Percentiles rank a stretch among this genome's conserved stretches.
Conservation (phyloP, 495 filamentous ascomycete species). For the Neurospora discreta region DNA sequence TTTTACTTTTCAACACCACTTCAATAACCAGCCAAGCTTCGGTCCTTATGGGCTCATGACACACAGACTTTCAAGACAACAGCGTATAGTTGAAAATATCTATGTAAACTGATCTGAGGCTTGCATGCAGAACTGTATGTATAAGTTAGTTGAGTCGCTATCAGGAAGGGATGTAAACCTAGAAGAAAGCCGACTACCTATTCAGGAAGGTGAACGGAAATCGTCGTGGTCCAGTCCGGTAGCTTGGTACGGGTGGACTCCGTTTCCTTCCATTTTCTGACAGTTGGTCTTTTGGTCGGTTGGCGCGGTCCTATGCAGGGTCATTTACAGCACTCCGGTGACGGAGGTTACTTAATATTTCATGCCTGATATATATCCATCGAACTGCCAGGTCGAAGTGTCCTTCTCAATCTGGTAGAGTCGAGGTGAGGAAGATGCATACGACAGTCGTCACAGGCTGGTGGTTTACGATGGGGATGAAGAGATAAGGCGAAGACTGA, state of each 20-base stretch:
- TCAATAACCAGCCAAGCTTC: background rate
- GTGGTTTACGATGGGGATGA: background rate
- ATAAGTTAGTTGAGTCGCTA: background rate
- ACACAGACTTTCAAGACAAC: background rate
- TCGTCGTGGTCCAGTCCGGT: background rate
- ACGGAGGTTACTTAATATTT: background rate
- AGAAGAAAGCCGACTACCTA: background rate
- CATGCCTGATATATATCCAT: background rate
- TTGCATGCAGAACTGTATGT: background rate
- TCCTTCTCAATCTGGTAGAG: background rate
- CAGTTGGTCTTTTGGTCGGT: background rate
- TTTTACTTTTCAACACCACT: background rate
- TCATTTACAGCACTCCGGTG: background rate
- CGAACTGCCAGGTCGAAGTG: background rate
- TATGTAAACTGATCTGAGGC: background rate
- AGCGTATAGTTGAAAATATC: background rate
- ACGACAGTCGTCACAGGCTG: background rate
- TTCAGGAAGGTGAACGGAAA: background rate
- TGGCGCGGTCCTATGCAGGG: no score
- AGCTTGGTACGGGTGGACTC: background rate
- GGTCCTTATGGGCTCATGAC: background rate
- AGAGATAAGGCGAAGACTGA: background rate
- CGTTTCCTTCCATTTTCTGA: background rate
- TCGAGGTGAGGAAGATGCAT: background rate
- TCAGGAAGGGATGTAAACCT: background rate